phyloP scores from a whole-genome alignment of 176 grass and related monocot genomes.

The Dactylis glomerata region DNA sequence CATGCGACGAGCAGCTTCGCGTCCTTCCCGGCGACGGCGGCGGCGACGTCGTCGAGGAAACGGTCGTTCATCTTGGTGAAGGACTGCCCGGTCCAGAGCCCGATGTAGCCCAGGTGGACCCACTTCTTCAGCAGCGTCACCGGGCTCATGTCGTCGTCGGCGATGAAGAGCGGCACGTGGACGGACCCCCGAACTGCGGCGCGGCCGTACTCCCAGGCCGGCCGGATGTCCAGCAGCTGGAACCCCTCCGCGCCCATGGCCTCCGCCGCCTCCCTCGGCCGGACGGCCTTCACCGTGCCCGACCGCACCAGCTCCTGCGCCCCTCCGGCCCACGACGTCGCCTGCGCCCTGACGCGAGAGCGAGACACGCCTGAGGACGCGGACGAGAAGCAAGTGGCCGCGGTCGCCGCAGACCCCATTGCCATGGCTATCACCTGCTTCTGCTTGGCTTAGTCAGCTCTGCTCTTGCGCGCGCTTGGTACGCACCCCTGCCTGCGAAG shows the following conservation, averaged over 20 bases:
- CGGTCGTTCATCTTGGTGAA: slow-evolving; percentile 78
- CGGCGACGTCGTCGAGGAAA: slow-evolving; percentile 63
- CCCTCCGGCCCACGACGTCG: slow-evolving; percentile 35
- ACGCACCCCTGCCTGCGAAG: not conserved
- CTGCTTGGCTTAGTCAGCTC: not conserved
- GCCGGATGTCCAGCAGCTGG: slow-evolving; percentile 72
- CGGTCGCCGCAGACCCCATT: slow-evolving; percentile 17
- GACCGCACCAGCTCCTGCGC: slow-evolving; percentile 63
- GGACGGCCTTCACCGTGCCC: slow-evolving; percentile 54
- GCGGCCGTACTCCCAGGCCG: slow-evolving; percentile 74
- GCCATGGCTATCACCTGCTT: slow-evolving; percentile 27
- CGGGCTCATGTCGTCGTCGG: slow-evolving; percentile 50
- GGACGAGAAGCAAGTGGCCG: not conserved
- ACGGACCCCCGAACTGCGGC: slow-evolving; percentile 53
- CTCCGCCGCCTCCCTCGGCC: slow-evolving; percentile 43
- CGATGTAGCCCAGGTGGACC: slow-evolving; percentile 93
- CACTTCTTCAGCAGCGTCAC: slow-evolving; percentile 91
- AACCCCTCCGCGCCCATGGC: slow-evolving; percentile 50
- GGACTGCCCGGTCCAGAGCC: slow-evolving; percentile 76
- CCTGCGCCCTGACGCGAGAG: slow-evolving; percentile 29
- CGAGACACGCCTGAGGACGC: slow-evolving; percentile 1
- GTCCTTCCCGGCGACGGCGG: slow-evolving; percentile 46
- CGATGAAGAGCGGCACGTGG: slow-evolving; percentile 71
- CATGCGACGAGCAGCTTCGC: slow-evolving; percentile 79
- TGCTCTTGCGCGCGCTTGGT: not conserved